These are phyloP conservation scores for Trichosporon faecale DNA, from an alignment of 1,284 basidiomycete species.

Conservation along the genomic window DNA sequence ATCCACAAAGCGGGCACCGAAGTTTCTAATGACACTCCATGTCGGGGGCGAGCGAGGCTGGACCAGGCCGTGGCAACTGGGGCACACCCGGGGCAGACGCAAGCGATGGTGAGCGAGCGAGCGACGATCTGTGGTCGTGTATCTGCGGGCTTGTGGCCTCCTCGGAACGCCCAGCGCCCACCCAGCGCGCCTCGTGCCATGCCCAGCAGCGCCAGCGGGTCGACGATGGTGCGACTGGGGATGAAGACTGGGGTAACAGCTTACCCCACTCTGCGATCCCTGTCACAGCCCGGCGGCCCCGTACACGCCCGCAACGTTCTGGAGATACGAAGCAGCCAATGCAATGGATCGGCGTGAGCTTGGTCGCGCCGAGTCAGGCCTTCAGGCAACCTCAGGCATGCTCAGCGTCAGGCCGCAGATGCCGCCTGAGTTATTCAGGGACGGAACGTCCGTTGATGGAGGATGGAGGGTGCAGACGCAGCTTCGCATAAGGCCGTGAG, in stretches of 20 bases:
- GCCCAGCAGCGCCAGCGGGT: neutral
- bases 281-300: neutral
- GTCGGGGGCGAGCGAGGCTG: neutral
- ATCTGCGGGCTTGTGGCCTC: neutral
- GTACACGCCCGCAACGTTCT: neutral
- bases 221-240: neutral
- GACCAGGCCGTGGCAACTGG: neutral
- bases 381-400: neutral
- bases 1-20: neutral
- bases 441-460: neutral
- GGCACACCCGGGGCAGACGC: neutral
- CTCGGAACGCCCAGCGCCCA: neutral
- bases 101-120: neutral
- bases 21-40: neutral
- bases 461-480: neutral
- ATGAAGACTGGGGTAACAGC: neutral
- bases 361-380: conserved; percentile 3
- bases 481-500: neutral
- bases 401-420: neutral
- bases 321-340: neutral
- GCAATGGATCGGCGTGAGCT: neutral
- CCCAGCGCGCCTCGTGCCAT: neutral
- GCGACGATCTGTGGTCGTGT: neutral
- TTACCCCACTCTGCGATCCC: neutral
- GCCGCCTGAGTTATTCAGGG: neutral